Base-by-base conservation (phyloP, 2,329 filamentous ascomycete species). In the Rhinocladiella mackenziei region DNA sequence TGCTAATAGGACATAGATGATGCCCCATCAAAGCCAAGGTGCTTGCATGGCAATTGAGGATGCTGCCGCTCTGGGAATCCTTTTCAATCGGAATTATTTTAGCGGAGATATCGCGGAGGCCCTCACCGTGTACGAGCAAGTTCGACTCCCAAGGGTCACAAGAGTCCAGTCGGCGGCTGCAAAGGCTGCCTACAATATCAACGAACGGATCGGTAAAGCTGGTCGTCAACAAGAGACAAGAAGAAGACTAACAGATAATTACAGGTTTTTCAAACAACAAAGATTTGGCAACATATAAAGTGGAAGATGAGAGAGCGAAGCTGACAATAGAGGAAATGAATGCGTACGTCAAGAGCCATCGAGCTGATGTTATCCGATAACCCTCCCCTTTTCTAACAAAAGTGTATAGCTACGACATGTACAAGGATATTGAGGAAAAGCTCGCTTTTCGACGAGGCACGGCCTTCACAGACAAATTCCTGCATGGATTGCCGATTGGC, bases 291-390 rank as follows among this genome's bases (percentile, higher is more conserved):
- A 73, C 70, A 0, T 84, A 84, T 62, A 78, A 77, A 56, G 80
- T 84, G 0, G 73, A 77, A 50, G 74, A 83, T 39, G 72, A 79
- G 54, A 74, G 68, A 52, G 71, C 76, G 34, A 80, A 81, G 50
- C 58, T 84, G 22, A 84, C 81, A 0, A 83, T 84, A 37, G 78
- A 83, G 51, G 80, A 84, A 60, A 83, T 84, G 79, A 84, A 84
- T 48, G 68, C 69, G 68, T 78, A 65, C 66, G 74, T 69, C 31
- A 15, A 33, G 5, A 33, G 5, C 31, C 15, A 4, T 15, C 13
- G n/a, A n/a, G n/a, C n/a, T n/a, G n/a, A n/a, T n/a, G n/a, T 14
- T 13, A 9, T 19, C 11, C 5, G 7, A 6, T 15, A 17, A 15
- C 31, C 10, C 18, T 6, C 6, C 7, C 11, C 5, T 6, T 5